Conservation (phyloP, 495 filamentous ascomycete genomes). For the Astrothelium macrocarpum region DNA sequence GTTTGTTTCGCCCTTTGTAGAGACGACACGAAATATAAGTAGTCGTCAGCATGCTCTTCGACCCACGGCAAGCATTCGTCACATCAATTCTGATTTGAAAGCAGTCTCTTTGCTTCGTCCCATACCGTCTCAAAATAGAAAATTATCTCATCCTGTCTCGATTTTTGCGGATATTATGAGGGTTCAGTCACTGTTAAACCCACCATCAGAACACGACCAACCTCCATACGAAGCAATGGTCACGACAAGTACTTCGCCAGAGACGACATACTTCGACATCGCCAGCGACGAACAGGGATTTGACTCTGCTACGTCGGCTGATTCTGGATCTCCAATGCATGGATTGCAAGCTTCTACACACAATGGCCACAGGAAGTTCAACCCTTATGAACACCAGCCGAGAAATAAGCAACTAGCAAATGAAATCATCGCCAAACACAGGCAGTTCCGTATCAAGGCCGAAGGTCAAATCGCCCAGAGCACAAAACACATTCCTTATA, state of each 20-base stretch:
- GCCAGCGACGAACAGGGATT: background rate
- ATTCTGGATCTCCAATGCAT: background rate
- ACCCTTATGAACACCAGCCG: constrained; percentile 28
- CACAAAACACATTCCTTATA: constrained; percentile 78
- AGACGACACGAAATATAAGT: background rate
- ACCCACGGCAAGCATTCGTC: background rate
- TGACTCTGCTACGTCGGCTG: background rate
- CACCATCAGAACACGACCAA: constrained; percentile 13
- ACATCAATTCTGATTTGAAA: background rate
- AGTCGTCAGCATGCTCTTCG: background rate
- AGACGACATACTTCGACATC: background rate
- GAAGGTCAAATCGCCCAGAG: constrained; percentile 55
- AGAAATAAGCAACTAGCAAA: constrained; percentile 44
- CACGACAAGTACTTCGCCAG: background rate
- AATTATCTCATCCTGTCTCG: background rate
- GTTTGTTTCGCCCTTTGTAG: background rate
- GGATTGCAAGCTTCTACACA: constrained; percentile 11
- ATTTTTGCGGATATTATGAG: constrained; percentile 14
- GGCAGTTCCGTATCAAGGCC: constrained; percentile 50
- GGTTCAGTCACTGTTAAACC: constrained; percentile 24
- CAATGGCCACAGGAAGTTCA: constrained; percentile 29
- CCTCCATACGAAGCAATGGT: constrained; percentile 7
- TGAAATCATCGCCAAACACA: constrained; percentile 33
- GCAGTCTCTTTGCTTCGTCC: background rate
- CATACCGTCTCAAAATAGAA: background rate